Base-by-base conservation (phyloP, 306 rosid genomes). In the Medicago ruthenica region DNA sequence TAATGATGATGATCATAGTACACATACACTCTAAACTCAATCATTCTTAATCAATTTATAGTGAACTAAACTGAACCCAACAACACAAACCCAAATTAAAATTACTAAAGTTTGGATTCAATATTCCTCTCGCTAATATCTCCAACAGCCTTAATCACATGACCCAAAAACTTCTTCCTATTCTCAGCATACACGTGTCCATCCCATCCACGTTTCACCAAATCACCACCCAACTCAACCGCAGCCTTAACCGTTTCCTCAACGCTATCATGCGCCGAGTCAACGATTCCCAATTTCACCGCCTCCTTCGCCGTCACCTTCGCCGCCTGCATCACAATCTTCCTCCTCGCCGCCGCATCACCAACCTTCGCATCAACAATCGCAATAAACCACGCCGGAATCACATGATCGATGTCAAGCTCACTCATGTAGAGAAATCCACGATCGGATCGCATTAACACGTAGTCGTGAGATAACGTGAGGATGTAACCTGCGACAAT, bases 361-460 rank as follows among this genome's bases (percentile, higher is more conserved):
- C 89, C 90, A 66, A 92, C 80, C 77, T 86, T 90, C 48, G 80
- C 69, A 15, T 79, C 71, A 41, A 94, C 11, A 22, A 89, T 0
- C 27, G 90, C 82, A 14, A 77, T n/a, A 78, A 88, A 87, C 97
- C 97, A 90, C 0, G 75, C 14, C 57, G 96, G 92, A 51, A 90
- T 18, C 10, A 83, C 79, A 6, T 51, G 88, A 1, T 76, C 67
- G 73, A 94, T 90, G 45, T 95, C 96, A 31, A 90, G 83, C 75
- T 95, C 98, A 83, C 97, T 95, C 98, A 90, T 87, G 86, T 90
- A 94, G 47, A 91, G 80, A 24, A 94, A 90, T 0, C 98, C 96
- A 5, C 96, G 36, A 72, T 94, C 98, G 6, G 77, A 77, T 66
- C 93, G 84, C 97, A 92, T 90, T 42, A 87, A 70, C 8, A 91